These are phyloP conservation scores for Reticulascus tulasneorum DNA, from an alignment of 2,329 filamentous ascomycete species.

Conservation along the genomic window DNA sequence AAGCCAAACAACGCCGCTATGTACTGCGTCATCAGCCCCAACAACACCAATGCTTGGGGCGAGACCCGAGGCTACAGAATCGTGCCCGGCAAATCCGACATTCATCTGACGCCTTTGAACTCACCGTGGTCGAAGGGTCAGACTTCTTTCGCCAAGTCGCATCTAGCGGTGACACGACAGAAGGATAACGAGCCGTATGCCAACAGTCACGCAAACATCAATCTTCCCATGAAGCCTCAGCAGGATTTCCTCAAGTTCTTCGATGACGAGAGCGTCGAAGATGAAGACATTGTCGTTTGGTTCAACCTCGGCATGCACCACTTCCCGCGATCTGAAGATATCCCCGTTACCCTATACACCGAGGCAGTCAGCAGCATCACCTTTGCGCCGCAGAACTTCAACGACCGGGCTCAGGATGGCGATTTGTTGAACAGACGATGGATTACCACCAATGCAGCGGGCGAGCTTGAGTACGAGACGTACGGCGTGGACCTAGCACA, in stretches of 20 bases:
- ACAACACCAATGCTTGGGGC: slow-evolving; percentile 41
- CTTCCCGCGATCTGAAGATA: slow-evolving; percentile 15
- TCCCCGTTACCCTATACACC: slow-evolving; percentile 27
- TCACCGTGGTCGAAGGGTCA: slow-evolving; percentile 36
- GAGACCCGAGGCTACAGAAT: slow-evolving; percentile 86
- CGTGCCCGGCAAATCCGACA: slow-evolving; percentile 98
- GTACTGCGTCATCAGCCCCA: slow-evolving; percentile 41
- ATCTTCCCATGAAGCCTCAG: slow-evolving; percentile 28
- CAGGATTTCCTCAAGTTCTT: slow-evolving; percentile 40
- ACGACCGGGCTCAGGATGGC: slow-evolving; percentile 29
- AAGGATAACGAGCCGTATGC: slow-evolving; percentile 11
- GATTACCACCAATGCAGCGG: slow-evolving; percentile 20
- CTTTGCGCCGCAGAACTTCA: slow-evolving; percentile 29
- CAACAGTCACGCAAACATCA: slow-evolving; percentile 10
- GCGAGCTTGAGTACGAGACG: slow-evolving; percentile 21
- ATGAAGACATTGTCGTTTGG: slow-evolving; percentile 38
- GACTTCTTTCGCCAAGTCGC: slow-evolving; percentile 38
- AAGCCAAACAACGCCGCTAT: slow-evolving; percentile 37
- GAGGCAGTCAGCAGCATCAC: slow-evolving; percentile 27
- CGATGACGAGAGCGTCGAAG: slow-evolving; percentile 27
- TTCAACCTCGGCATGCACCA: slow-evolving; percentile 49
- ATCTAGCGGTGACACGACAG: slow-evolving; percentile 34
- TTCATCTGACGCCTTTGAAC: slow-evolving; percentile 39
- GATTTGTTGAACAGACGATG: slow-evolving; percentile 30
- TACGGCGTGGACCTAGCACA: slow-evolving; percentile 26